Evolutionary conservation across 305 asterid genomes (phyloP).

Genomic region (Solanum hybrid): DNA sequence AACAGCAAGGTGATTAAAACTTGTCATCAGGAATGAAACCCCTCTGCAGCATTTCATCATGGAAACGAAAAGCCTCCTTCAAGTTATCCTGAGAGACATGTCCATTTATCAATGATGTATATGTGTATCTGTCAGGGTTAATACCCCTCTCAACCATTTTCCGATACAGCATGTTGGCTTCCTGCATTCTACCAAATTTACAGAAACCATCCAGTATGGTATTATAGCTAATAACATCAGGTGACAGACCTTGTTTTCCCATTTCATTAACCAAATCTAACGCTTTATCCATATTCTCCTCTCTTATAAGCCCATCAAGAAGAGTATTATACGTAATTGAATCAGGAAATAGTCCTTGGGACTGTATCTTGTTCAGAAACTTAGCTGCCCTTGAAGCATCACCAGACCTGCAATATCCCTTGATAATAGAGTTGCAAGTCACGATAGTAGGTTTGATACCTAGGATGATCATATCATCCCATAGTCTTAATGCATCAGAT

Average conservation of each 20-base stretch:
- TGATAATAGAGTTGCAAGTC: slow-evolving; percentile 54
- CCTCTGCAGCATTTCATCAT: slow-evolving; percentile 61
- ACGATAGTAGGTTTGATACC: slow-evolving; percentile 43
- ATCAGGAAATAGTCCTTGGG: slow-evolving; percentile 43
- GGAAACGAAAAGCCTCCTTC: slow-evolving; percentile 59
- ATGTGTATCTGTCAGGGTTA: slow-evolving; percentile 46
- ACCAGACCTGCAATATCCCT: slow-evolving; percentile 61
- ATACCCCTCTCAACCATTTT: slow-evolving; percentile 46
- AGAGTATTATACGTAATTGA: slow-evolving; percentile 51
- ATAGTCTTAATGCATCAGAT: slow-evolving; percentile 42
- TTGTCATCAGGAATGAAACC: slow-evolving; percentile 74
- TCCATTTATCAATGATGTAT: slow-evolving; percentile 51
- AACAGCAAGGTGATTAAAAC: slow-evolving; percentile 27
- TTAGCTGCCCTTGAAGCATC: slow-evolving; percentile 36
- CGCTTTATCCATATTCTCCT: slow-evolving; percentile 42
- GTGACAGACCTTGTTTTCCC: slow-evolving; percentile 44
- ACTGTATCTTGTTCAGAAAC: slow-evolving; percentile 46
- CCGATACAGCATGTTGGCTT: slow-evolving; percentile 35
- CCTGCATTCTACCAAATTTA: slow-evolving; percentile 61
- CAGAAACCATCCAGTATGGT: slow-evolving; percentile 49
- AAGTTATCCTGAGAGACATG: slow-evolving; percentile 47
- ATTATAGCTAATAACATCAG: slow-evolving; percentile 55
- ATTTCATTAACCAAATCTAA: slow-evolving; percentile 41
- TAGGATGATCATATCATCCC: slow-evolving; percentile 58
- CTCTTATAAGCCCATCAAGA: slow-evolving; percentile 54